A percentile compares a stretch with the other conserved stretches of the same genome.
Evolutionary conservation across 2,329 filamentous ascomycete genomes (phyloP).

Genomic region (Arthrobotrys pseudoclavata): DNA sequence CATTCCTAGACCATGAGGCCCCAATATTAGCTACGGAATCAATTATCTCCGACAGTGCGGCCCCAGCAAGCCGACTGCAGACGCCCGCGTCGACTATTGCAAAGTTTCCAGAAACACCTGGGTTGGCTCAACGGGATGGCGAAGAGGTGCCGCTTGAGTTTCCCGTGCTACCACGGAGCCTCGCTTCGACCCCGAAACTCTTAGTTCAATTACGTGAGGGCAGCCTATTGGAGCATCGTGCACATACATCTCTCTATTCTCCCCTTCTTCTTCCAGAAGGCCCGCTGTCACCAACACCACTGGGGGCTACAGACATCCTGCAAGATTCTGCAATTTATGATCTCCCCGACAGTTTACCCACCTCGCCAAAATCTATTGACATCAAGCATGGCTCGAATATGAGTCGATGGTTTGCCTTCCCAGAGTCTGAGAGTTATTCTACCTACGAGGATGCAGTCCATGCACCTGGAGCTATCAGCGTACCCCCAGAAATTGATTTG

Average conservation of each 20-base stretch:
- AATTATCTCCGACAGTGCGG: background rate
- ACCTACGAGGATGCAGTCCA: background rate
- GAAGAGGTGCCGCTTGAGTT: background rate
- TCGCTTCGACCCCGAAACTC: background rate
- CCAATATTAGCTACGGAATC: background rate
- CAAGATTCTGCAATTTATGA: background rate
- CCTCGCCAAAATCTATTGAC: conserved; percentile 14
- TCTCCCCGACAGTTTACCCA: conserved; percentile 30
- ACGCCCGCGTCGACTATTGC: background rate
- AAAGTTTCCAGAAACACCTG: too few relatives aligned
- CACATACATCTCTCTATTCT: background rate
- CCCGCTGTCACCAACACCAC: background rate
- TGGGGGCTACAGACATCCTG: background rate
- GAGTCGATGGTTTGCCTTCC: background rate
- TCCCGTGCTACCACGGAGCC: conserved; percentile 1
- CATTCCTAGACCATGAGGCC: background rate
- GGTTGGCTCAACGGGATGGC: background rate
- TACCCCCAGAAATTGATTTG: background rate
- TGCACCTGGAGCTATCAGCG: background rate
- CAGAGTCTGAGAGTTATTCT: conserved; percentile 27
- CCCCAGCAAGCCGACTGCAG: background rate
- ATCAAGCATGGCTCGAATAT: background rate
- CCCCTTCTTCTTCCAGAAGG: background rate
- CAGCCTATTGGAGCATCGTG: background rate
- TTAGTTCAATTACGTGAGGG: background rate